Conservation (phyloP, 148 eudicot genomes). For the Linanthus parryae region DNA sequence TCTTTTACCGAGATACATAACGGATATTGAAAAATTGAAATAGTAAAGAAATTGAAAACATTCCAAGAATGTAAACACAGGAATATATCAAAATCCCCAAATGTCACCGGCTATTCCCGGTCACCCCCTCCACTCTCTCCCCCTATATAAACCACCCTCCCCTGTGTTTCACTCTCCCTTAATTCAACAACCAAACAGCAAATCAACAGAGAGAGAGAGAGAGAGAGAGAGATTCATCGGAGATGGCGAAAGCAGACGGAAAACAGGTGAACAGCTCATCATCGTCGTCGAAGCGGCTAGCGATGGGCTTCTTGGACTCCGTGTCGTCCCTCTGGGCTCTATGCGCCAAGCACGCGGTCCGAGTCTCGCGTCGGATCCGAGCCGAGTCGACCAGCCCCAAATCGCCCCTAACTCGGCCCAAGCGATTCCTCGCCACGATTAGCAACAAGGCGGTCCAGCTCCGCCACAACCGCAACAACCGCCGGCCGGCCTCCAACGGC, state of each 20-base stretch:
- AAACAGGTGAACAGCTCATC: background rate
- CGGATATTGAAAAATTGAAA: too few relatives aligned
- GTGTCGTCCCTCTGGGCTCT: background rate
- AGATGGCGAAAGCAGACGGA: background rate
- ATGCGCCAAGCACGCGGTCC: background rate
- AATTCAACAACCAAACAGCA: background rate
- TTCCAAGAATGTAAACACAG: too few relatives aligned
- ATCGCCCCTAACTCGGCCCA: background rate
- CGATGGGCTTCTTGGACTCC: background rate
- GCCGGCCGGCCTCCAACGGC: too few relatives aligned
- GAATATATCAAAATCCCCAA: background rate
- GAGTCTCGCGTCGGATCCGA: background rate
- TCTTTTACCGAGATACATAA: too few relatives aligned
- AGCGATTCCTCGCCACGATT: background rate
- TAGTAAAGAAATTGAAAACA: too few relatives aligned
- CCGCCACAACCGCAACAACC: background rate
- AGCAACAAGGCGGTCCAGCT: slow-evolving; percentile 2
- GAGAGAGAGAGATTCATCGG: background rate
- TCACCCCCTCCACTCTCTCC: background rate
- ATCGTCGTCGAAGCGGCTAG: slow-evolving; percentile 2
- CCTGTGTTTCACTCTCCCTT: background rate
- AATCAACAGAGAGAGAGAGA: background rate
- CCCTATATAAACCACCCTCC: slow-evolving; percentile 1
- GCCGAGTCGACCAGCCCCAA: background rate
- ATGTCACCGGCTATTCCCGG: slow-evolving; percentile 1